These are phyloP conservation scores for Uronychia setigera DNA, from an alignment of 73 alveolate species.

Conservation along the genomic window DNA sequence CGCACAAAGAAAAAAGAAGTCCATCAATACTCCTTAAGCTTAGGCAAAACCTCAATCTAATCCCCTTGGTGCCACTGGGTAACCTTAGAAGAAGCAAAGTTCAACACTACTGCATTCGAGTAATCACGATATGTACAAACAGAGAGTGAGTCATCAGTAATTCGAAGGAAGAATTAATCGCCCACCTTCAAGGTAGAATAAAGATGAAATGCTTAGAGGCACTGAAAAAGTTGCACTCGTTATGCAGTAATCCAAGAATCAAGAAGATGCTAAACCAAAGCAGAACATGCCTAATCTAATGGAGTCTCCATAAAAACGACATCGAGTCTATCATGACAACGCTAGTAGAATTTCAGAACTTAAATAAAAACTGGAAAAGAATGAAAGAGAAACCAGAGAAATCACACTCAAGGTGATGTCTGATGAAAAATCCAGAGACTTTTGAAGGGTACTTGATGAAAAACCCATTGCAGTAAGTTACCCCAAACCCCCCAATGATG, in stretches of 20 bases:
- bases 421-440: background rate
- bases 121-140: no score
- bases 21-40: background rate
- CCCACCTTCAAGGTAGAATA: background rate
- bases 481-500: no score
- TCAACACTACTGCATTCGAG: no score
- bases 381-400: background rate
- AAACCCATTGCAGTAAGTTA: no score
- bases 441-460: background rate
- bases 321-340: background rate
- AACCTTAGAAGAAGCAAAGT: background rate
- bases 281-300: background rate
- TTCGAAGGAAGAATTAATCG: no score
- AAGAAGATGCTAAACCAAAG: background rate
- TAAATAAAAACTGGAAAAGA: background rate
- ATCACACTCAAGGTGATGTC: background rate
- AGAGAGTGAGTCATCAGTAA: no score
- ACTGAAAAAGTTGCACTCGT: background rate
- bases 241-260: background rate
- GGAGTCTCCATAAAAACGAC: background rate
- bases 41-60: background rate
- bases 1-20: background rate
- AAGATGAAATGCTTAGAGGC: background rate
- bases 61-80: background rate
- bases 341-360: background rate